Percentiles rank a stretch among this genome's conserved stretches.
Evolutionary conservation across 805 yeast species (phyloP).

Genomic region (Ogataea angusta): DNA sequence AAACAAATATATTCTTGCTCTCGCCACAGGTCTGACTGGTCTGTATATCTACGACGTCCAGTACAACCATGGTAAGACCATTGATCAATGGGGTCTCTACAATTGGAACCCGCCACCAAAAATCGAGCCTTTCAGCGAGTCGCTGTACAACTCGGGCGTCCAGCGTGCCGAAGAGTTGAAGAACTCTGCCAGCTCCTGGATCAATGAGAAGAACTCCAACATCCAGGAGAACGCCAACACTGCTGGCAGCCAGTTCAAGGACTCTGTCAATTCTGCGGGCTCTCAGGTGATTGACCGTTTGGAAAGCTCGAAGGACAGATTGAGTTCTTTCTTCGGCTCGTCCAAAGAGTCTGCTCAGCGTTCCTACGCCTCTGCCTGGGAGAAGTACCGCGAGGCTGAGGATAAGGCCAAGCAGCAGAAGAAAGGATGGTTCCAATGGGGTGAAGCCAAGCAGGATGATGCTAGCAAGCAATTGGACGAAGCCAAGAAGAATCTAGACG

Average conservation of each 20-base stretch:
- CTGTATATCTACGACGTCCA: conserved; percentile 29
- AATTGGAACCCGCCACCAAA: conserved; percentile 28
- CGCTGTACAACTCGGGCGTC: conserved; percentile 14
- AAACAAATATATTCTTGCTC: conserved; percentile 19
- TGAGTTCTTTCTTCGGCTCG: conserved; percentile 17
- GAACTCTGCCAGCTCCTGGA: conserved; percentile 21
- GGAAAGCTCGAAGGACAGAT: conserved; percentile 14
- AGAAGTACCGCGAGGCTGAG: conserved; percentile 31
- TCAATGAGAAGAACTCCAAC: conserved; percentile 18
- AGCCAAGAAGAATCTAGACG: conserved; percentile 34
- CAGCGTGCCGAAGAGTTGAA: conserved; percentile 22
- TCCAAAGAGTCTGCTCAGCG: conserved; percentile 24
- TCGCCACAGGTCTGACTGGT: conserved; percentile 29
- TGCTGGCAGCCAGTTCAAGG: conserved; percentile 11
- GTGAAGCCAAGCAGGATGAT: conserved; percentile 35
- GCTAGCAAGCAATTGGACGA: conserved; percentile 34
- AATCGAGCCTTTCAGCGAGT: conserved; percentile 16
- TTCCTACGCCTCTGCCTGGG: conserved; percentile 27
- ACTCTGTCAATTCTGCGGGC: conserved; percentile 15
- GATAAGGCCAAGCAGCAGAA: conserved; percentile 32
- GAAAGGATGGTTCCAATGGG: conserved; percentile 38
- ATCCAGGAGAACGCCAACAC: conserved; percentile 13
- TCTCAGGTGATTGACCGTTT: conserved; percentile 14
- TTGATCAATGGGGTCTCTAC: conserved; percentile 26
- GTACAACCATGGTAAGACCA: conserved; percentile 24